A percentile compares a stretch with the other conserved stretches of the same genome.
phyloP scores from a whole-genome alignment of 352 stramenopile species.

The Phytophthora macrochlamydospora region DNA sequence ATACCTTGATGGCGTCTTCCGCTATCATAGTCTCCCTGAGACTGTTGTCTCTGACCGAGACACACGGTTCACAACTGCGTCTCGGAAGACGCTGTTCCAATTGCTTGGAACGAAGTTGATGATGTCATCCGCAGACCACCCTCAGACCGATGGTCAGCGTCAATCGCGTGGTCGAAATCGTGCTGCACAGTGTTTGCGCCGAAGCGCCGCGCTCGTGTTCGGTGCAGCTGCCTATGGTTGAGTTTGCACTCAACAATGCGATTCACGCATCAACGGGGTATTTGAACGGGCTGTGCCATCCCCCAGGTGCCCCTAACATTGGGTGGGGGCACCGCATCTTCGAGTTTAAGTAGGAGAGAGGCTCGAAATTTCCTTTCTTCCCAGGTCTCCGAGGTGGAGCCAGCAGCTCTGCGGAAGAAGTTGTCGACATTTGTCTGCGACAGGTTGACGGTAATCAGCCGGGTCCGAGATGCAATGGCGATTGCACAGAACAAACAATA shows the following conservation, averaged over 20 bases:
- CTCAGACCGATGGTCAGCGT: constrained; percentile 18
- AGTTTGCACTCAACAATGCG: constrained; percentile 29
- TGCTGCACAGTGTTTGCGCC: constrained; percentile 24
- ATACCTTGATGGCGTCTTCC: constrained; percentile 34
- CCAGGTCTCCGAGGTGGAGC: background rate
- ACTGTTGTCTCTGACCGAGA: constrained; percentile 14
- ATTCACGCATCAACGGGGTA: constrained; percentile 25
- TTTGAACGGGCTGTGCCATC: constrained; percentile 4
- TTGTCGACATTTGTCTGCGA: constrained; percentile 1
- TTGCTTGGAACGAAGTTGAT: constrained; percentile 13
- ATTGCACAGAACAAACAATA: background rate
- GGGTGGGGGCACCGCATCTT: background rate
- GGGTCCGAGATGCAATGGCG: background rate
- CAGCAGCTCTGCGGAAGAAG: background rate
- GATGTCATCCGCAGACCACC: constrained; percentile 32
- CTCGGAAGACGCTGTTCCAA: constrained; percentile 22
- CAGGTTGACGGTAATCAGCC: constrained; percentile 2
- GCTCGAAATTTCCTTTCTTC: background rate
- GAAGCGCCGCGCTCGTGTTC: constrained; percentile 16
- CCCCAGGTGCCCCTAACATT: constrained; percentile 19
- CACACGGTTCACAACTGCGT: constrained; percentile 13
- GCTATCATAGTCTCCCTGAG: constrained; percentile 19
- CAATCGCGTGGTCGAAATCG: constrained; percentile 32
- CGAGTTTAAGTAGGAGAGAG: background rate
- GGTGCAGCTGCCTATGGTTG: constrained; percentile 15